Evolutionary conservation across 2,329 filamentous ascomycete genomes (phyloP).

Genomic region (Aspergillus sp.): DNA sequence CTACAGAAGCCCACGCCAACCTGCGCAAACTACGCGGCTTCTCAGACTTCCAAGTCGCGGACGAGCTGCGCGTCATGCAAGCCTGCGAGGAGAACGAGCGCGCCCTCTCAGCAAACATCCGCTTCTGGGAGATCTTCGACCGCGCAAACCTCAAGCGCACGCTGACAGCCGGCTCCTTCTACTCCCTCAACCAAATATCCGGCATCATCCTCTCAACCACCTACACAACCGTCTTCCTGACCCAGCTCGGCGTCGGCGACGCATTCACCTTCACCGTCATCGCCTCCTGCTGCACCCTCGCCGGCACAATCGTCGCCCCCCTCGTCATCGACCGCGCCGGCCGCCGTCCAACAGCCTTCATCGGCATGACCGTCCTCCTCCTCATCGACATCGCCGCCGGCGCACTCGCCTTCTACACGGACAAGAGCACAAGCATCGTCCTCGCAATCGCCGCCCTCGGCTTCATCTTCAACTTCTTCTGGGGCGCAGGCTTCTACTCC

Average conservation of each 20-base stretch:
- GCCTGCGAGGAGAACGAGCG: slow-evolving; percentile 27
- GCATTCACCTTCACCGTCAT: slow-evolving; percentile 38
- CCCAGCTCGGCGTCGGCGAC: slow-evolving; percentile 32
- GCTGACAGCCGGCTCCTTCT: slow-evolving; percentile 36
- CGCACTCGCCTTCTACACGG: slow-evolving; percentile 30
- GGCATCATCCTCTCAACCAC: slow-evolving; percentile 39
- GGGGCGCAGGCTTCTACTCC: slow-evolving; percentile 38
- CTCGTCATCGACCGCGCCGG: slow-evolving; percentile 36
- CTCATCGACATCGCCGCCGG: slow-evolving; percentile 35
- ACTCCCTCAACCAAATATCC: slow-evolving; percentile 37
- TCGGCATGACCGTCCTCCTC: slow-evolving; percentile 35
- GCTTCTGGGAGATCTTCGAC: slow-evolving; percentile 39
- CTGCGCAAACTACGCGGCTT: slow-evolving; percentile 34
- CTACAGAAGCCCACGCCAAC: slow-evolving; percentile 29
- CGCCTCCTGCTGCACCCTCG: slow-evolving; percentile 35
- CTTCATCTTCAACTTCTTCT: slow-evolving; percentile 41
- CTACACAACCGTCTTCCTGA: slow-evolving; percentile 40
- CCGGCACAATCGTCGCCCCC: slow-evolving; percentile 37
- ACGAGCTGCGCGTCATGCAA: slow-evolving; percentile 33
- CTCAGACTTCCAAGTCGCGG: slow-evolving; percentile 29
- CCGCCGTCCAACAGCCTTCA: slow-evolving; percentile 35
- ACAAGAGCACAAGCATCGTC: slow-evolving; percentile 18
- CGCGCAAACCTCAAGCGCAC: slow-evolving; percentile 36
- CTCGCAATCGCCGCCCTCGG: slow-evolving; percentile 33
- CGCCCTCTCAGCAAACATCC: slow-evolving; percentile 22